Evolutionary conservation across 768 basidiomycete genomes (phyloP).

Genomic region (Boletus patriciae): DNA sequence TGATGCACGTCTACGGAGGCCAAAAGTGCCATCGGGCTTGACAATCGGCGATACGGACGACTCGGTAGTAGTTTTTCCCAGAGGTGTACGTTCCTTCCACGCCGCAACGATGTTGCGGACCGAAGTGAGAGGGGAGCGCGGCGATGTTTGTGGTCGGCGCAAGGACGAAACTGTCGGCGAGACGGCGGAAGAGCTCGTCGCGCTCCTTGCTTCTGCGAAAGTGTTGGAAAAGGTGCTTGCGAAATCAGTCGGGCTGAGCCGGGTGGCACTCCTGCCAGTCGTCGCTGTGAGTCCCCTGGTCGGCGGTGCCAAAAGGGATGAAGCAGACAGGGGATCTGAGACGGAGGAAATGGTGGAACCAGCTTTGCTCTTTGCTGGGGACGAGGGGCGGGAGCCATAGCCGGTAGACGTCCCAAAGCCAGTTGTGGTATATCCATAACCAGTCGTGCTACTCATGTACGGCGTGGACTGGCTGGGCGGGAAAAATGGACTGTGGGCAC

Average conservation of each 20-base stretch:
- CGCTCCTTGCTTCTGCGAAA: constrained; percentile 38
- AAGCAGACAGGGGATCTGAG: constrained; percentile 31
- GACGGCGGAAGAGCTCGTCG: constrained; percentile 26
- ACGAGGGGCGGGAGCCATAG: constrained; percentile 46
- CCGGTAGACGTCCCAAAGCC: constrained; percentile 32
- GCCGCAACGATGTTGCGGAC: constrained; percentile 76
- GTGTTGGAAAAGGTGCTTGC: constrained; percentile 40
- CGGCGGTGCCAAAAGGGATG: constrained; percentile 52
- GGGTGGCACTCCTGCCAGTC: constrained; percentile 29
- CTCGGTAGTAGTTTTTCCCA: constrained; percentile 34
- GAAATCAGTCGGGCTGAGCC: constrained; percentile 38
- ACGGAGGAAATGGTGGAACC: constrained; percentile 31
- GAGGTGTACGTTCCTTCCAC: constrained; percentile 75
- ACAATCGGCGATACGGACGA: constrained; percentile 41
- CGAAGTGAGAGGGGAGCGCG: constrained; percentile 69
- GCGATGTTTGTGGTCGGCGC: constrained; percentile 63
- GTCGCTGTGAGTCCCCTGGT: constrained; percentile 34
- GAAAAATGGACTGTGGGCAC: constrained; percentile 30
- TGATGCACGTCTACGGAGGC: constrained; percentile 35
- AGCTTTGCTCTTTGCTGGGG: constrained; percentile 46
- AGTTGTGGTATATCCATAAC: constrained; percentile 37
- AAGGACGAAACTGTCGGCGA: constrained; percentile 51
- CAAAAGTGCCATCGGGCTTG: constrained; percentile 32
- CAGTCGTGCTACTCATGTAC: constrained; percentile 36
- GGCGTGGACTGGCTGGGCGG: constrained; percentile 42